Evolutionary conservation across 768 basidiomycete genomes (phyloP).

Genomic region (Leccinum subgranulosum): DNA sequence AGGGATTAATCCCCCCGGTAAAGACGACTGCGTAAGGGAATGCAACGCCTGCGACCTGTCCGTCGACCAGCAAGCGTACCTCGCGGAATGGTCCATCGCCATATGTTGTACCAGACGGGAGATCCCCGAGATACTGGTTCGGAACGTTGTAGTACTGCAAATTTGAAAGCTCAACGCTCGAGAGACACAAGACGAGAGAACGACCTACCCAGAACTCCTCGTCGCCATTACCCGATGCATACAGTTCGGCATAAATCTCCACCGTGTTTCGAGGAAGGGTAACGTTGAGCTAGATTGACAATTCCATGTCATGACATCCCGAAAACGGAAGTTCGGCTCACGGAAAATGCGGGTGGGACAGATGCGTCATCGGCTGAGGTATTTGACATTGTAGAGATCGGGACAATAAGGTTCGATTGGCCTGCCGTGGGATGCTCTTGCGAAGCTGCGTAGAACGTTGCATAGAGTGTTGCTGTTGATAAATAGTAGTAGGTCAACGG

Average conservation of each 20-base stretch:
- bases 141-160: constrained; percentile 65
- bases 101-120: constrained; percentile 49
- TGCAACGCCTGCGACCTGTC: constrained; percentile 49
- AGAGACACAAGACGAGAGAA: background rate
- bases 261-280: constrained; percentile 70
- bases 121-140: constrained; percentile 50
- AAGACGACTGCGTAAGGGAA: constrained; percentile 66
- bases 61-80: constrained; percentile 58
- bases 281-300: constrained; percentile 49
- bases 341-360: constrained; percentile 72
- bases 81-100: constrained; percentile 59
- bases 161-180: background rate
- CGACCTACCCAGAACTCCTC: constrained; percentile 76
- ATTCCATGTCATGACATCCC: background rate
- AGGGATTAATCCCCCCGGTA: constrained; percentile 70
- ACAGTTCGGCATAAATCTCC: constrained; percentile 64
- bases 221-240: constrained; percentile 61
- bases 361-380: constrained; percentile 69
- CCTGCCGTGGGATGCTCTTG: constrained; percentile 51
- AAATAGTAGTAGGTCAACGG: background rate
- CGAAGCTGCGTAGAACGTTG: constrained; percentile 70
- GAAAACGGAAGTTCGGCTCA: constrained; percentile 26
- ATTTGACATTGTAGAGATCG: constrained; percentile 62
- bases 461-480: constrained; percentile 56
- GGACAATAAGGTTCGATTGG: constrained; percentile 63